Conservation (phyloP, 2,329 filamentous ascomycete genomes). For the Xylaria sp. region DNA sequence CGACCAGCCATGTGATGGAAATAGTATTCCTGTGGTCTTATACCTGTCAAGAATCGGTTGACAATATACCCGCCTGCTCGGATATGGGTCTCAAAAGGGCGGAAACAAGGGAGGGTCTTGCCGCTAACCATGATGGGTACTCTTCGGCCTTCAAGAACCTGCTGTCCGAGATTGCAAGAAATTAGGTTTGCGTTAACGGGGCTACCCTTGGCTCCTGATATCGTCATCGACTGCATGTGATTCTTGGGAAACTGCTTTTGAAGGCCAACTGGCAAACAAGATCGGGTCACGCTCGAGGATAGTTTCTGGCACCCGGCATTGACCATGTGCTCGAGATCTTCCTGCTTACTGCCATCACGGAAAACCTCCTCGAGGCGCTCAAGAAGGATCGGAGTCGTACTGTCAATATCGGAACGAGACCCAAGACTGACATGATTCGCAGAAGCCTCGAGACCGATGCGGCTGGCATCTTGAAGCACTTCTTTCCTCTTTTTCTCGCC, state of each 20-base stretch:
- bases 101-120: slow-evolving; percentile 93
- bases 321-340: slow-evolving; percentile 85
- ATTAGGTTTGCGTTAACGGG: slow-evolving; percentile 96
- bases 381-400: slow-evolving; percentile 72
- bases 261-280: slow-evolving; percentile 80
- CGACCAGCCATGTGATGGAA: slow-evolving; percentile 99
- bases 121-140: slow-evolving; percentile 98
- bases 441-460: slow-evolving; percentile 78
- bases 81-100: slow-evolving; percentile 85
- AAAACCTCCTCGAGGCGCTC: slow-evolving; percentile 86
- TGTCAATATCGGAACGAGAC: slow-evolving; percentile 57
- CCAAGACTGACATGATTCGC: slow-evolving; percentile 87
- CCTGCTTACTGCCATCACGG: slow-evolving; percentile 89
- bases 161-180: slow-evolving; percentile 95
- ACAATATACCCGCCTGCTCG: slow-evolving; percentile 92
- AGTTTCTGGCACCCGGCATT: slow-evolving; percentile 73
- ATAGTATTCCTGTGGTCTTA: slow-evolving; percentile 96
- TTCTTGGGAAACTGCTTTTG: slow-evolving; percentile 94
- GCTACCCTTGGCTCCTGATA: slow-evolving; percentile 91
- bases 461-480: slow-evolving; percentile 69
- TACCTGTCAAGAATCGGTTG: slow-evolving; percentile 96
- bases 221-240: slow-evolving; percentile 99
- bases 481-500: slow-evolving; percentile 76
- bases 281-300: slow-evolving; percentile 77
- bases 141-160: slow-evolving; percentile 91